These are phyloP conservation scores for Aspergillus cristatus DNA, from an alignment of 495 filamentous ascomycete genomes.

Conservation along the genomic window DNA sequence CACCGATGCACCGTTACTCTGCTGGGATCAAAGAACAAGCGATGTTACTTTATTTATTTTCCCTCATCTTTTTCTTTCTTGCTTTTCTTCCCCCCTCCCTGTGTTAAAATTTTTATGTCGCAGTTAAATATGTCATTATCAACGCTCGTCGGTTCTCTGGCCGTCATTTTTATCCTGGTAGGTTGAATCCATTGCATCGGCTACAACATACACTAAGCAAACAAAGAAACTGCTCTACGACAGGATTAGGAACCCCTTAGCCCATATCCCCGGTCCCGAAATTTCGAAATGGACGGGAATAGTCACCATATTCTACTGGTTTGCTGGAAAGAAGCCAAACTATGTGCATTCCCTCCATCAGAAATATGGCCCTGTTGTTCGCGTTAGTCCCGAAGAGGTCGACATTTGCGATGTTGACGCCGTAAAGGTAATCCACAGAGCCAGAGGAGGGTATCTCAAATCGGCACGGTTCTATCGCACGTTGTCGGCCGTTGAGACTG, in stretches of 20 bases:
- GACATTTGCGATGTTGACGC: slow-evolving; percentile 27
- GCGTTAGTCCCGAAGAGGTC: slow-evolving; percentile 25
- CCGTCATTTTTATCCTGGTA: too few relatives aligned
- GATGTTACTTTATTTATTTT: too few relatives aligned
- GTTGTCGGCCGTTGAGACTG: slow-evolving; percentile 4
- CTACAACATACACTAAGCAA: too few relatives aligned
- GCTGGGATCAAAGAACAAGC: too few relatives aligned
- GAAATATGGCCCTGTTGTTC: slow-evolving; percentile 38
- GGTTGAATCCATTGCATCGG: too few relatives aligned
- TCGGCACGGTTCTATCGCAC: slow-evolving; percentile 13
- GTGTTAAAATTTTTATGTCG: too few relatives aligned
- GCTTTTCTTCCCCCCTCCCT: too few relatives aligned
- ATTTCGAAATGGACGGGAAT: slow-evolving; percentile 25
- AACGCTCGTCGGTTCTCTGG: too few relatives aligned
- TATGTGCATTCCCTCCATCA: slow-evolving; percentile 36
- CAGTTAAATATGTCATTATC: too few relatives aligned
- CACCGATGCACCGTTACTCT: too few relatives aligned
- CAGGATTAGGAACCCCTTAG: not conserved
- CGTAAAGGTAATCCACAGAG: slow-evolving; percentile 30
- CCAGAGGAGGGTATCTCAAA: slow-evolving; percentile 21
- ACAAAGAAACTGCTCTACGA: too few relatives aligned
- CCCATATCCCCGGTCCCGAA: not conserved
- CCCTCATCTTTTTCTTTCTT: too few relatives aligned
- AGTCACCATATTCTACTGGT: slow-evolving; percentile 20
- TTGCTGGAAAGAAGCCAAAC: slow-evolving; percentile 19